phyloP scores from a whole-genome alignment of 2,329 filamentous ascomycete species.

The Neofusicoccum parvum region DNA sequence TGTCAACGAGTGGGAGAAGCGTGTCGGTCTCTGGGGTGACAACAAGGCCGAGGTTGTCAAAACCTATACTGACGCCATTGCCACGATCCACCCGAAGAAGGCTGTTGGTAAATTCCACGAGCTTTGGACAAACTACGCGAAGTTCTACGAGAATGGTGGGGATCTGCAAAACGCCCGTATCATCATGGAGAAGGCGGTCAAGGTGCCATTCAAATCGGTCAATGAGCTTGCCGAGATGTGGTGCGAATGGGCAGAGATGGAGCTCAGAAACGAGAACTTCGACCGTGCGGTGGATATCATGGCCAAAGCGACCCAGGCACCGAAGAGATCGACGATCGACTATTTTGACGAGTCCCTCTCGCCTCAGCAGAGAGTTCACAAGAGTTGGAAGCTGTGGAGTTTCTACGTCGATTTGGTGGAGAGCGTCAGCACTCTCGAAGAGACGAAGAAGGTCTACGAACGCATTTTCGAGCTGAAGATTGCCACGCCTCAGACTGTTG shows the following conservation, averaged over 20 bases:
- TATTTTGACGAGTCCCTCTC: conserved; percentile 96
- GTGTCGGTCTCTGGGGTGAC: conserved; percentile 91
- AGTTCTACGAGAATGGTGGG: conserved; percentile 88
- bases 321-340: conserved; percentile 96
- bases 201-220: conserved; percentile 98
- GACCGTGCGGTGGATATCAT: conserved; percentile 93
- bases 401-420: conserved; percentile 99
- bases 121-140: conserved; percentile 94
- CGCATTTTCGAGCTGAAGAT: conserved; percentile 97
- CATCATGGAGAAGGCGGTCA: conserved; percentile 97
- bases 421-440: conserved; percentile 85
- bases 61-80: conserved; percentile 93
- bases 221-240: conserved; percentile 95
- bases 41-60: conserved; percentile 90
- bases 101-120: conserved; percentile 92
- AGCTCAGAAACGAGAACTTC: conserved; percentile 92
- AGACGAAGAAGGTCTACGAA: conserved; percentile 93
- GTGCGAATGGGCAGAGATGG: conserved; percentile 99
- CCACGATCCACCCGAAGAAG: conserved; percentile 90
- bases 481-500: conserved; percentile 95
- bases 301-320: conserved; percentile 95
- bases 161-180: conserved; percentile 83
- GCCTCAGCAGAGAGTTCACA: conserved; percentile 94
- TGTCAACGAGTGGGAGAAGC: conserved; percentile 95
- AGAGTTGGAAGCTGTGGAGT: conserved; percentile 99